Conservation (phyloP, 768 basidiomycete genomes). For the Pilatotrama ljubarskyi region DNA sequence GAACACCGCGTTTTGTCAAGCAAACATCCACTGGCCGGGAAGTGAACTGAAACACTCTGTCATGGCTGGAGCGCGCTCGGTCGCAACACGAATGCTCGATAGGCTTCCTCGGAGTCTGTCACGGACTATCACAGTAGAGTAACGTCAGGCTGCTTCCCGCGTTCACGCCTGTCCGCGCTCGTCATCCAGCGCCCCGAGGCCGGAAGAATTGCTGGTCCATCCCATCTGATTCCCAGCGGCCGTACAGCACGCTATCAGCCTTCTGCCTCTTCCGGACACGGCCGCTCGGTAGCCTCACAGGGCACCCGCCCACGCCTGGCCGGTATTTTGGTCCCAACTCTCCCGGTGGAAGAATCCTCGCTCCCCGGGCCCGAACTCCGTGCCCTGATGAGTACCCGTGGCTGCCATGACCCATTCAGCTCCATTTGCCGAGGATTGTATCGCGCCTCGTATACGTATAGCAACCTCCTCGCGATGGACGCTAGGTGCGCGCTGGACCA, state of each 20-base stretch:
- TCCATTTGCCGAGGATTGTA: slow-evolving; percentile 2
- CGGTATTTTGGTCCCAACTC: slow-evolving; percentile 8
- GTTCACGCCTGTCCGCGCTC: neutral
- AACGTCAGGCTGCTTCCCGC: neutral
- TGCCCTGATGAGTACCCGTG: neutral
- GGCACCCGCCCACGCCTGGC: slow-evolving; percentile 1
- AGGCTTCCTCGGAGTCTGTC: slow-evolving; percentile 1
- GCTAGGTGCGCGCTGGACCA: slow-evolving; percentile 1
- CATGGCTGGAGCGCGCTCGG: neutral
- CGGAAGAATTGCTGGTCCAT: neutral
- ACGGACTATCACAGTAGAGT: neutral
- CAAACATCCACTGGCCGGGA: no score
- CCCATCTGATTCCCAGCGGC: neutral
- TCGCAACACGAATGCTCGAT: neutral
- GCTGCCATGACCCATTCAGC: neutral
- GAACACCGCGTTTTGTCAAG: neutral
- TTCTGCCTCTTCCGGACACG: neutral
- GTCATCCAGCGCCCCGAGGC: slow-evolving; percentile 5
- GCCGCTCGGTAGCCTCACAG: slow-evolving; percentile 15
- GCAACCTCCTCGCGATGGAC: neutral
- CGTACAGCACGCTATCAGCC: neutral
- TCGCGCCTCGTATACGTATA: slow-evolving; percentile 10
- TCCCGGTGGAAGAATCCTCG: slow-evolving; percentile 8
- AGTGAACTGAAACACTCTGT: no score
- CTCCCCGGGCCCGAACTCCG: slow-evolving; percentile 20